Conservation (phyloP, 2,329 filamentous ascomycete genomes). For the Trichoderma afroharzianum region DNA sequence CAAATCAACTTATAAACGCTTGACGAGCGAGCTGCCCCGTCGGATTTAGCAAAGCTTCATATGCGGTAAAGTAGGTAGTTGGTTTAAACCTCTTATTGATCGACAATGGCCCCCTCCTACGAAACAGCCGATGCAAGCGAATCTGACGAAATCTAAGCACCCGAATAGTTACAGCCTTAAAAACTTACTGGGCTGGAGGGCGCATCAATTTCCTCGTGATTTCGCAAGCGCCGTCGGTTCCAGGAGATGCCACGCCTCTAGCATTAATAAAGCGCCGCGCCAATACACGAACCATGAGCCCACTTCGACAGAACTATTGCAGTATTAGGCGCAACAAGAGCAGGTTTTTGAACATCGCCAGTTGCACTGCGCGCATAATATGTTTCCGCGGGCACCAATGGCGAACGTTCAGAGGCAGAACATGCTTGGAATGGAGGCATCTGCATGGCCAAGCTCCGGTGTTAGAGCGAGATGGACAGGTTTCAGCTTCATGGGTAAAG, state of each 20-base stretch:
- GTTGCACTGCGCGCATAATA: not conserved
- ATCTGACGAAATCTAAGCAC: not conserved
- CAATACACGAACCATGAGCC: not conserved
- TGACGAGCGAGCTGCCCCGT: not conserved
- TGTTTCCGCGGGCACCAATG: not conserved
- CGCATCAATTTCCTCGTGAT: not conserved
- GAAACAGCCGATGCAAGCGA: not conserved
- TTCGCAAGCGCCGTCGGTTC: not conserved
- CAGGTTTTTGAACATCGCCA: not conserved
- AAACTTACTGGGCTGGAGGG: not conserved
- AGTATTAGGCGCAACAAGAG: not conserved
- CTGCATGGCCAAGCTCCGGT: not conserved
- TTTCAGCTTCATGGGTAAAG: not conserved
- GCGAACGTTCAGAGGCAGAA: not conserved
- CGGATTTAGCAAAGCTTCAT: not conserved
- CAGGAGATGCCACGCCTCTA: not conserved
- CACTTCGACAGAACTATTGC: not conserved
- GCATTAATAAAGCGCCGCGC: not conserved
- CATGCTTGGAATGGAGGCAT: not conserved
- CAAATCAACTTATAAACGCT: not conserved
- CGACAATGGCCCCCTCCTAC: not conserved
- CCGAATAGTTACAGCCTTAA: not conserved
- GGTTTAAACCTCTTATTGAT: not conserved
- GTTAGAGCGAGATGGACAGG: not conserved
- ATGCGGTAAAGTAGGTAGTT: not conserved